Percentiles rank a stretch among this genome's conserved stretches.
These are phyloP conservation scores for Phytophthora vignae DNA, from an alignment of 352 stramenopile species.

Conservation along the genomic window DNA sequence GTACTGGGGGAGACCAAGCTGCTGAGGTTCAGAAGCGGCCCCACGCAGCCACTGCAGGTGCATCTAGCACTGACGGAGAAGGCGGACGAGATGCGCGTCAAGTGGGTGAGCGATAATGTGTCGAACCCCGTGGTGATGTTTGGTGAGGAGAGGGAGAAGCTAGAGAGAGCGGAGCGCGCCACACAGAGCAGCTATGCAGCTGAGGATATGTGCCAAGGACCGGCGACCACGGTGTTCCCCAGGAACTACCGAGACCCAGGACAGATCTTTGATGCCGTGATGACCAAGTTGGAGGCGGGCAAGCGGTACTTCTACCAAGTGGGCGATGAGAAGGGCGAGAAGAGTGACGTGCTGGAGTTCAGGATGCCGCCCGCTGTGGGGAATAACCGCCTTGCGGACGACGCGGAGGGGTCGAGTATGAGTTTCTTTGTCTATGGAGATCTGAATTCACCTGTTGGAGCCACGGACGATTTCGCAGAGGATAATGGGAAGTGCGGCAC, in stretches of 20 bases:
- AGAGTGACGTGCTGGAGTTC: slow-evolving; percentile 43
- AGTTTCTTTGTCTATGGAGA: slow-evolving; percentile 84
- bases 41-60: slow-evolving; percentile 53
- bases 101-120: slow-evolving; percentile 61
- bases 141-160: slow-evolving; percentile 29
- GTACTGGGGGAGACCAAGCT: slow-evolving; percentile 43
- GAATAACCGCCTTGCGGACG: slow-evolving; percentile 20
- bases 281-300: slow-evolving; percentile 40
- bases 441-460: slow-evolving; percentile 47
- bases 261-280: slow-evolving; percentile 53
- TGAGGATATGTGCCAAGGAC: slow-evolving; percentile 42
- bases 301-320: slow-evolving; percentile 52
- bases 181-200: slow-evolving; percentile 41
- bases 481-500: slow-evolving; percentile 46
- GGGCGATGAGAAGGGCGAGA: slow-evolving; percentile 34
- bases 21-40: slow-evolving; percentile 42
- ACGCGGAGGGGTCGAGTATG: slow-evolving; percentile 41
- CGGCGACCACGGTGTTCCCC: slow-evolving; percentile 26
- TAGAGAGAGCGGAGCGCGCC: slow-evolving; percentile 19
- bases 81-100: slow-evolving; percentile 54
- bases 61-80: slow-evolving; percentile 48
- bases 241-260: slow-evolving; percentile 43
- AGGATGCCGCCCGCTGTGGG: slow-evolving; percentile 36
- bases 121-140: slow-evolving; percentile 48
- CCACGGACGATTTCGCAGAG: slow-evolving; percentile 39